phyloP scores from a whole-genome alignment of 495 filamentous ascomycete species.

The Xylaria acuta region DNA sequence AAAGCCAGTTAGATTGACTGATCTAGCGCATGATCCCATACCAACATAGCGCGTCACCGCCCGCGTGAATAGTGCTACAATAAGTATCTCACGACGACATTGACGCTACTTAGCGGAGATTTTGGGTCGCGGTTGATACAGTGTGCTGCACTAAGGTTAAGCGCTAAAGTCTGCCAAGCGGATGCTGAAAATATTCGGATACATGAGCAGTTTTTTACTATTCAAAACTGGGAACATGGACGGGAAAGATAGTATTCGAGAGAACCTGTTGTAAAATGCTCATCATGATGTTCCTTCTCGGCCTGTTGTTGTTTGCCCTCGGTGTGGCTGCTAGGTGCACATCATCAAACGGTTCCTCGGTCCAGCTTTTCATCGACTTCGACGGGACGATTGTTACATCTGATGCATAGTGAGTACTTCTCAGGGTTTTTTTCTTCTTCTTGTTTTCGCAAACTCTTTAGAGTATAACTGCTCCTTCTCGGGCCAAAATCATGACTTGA shows the following conservation, averaged over 20 bases:
- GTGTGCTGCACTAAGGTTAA: no score
- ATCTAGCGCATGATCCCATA: no score
- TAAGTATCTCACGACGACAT: neutral
- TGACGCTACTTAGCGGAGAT: neutral
- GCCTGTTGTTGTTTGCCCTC: constrained; percentile 8
- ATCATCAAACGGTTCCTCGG: neutral
- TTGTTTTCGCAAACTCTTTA: neutral
- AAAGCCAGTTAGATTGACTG: no score
- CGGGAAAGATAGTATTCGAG: neutral
- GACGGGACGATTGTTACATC: constrained; percentile 22
- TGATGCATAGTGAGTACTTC: constrained; percentile 8
- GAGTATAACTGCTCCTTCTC: neutral
- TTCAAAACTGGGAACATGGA: neutral
- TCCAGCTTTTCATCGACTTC: constrained; percentile 21
- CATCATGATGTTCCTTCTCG: neutral
- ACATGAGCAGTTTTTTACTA: constrained; percentile 6
- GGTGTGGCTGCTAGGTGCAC: neutral
- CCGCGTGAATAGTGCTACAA: neutral
- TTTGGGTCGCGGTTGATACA: no score
- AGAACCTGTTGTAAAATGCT: neutral
- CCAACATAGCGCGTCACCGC: neutral
- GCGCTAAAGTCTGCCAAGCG: constrained; percentile 14
- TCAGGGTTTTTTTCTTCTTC: neutral
- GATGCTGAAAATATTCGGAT: neutral
- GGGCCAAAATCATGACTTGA: no score